Evolutionary conservation across 768 basidiomycete species (phyloP).

Genomic region (Suillus placidus): DNA sequence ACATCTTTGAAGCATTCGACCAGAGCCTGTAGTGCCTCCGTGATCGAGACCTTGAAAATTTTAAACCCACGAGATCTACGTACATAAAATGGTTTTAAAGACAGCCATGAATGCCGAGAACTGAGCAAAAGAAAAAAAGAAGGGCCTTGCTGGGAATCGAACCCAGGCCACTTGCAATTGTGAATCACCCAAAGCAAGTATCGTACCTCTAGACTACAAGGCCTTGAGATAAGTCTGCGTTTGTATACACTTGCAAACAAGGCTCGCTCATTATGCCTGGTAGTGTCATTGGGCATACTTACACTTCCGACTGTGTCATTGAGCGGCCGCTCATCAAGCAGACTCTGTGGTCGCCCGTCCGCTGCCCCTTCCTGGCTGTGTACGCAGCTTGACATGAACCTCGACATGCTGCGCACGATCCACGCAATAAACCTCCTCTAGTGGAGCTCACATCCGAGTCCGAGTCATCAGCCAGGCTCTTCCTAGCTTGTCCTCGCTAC

Average conservation of each 20-base stretch:
- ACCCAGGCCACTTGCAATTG: conserved; percentile 28
- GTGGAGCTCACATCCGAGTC: too few relatives aligned
- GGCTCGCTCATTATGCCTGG: too few relatives aligned
- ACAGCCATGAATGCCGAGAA: background rate
- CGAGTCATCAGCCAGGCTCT: too few relatives aligned
- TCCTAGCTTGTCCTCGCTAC: too few relatives aligned
- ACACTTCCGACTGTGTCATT: too few relatives aligned
- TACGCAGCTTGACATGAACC: too few relatives aligned
- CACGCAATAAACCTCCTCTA: too few relatives aligned
- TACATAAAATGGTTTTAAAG: background rate
- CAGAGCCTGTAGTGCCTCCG: background rate
- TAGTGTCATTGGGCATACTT: too few relatives aligned
- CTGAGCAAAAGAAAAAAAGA: conserved; percentile 8
- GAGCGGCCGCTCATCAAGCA: too few relatives aligned
- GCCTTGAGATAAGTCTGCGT: conserved; percentile 9
- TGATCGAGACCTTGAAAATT: background rate
- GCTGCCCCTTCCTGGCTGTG: too few relatives aligned
- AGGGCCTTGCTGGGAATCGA: conserved; percentile 28
- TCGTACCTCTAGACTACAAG: conserved; percentile 43
- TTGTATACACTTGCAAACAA: background rate
- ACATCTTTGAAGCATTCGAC: background rate
- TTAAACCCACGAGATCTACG: background rate
- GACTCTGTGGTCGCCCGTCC: too few relatives aligned
- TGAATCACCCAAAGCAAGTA: conserved; percentile 38
- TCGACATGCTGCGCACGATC: too few relatives aligned